Percentiles rank a stretch among this genome's conserved stretches.
Conservation (phyloP, 73 alveolate genomes). For the Symbiodinium natans region DNA sequence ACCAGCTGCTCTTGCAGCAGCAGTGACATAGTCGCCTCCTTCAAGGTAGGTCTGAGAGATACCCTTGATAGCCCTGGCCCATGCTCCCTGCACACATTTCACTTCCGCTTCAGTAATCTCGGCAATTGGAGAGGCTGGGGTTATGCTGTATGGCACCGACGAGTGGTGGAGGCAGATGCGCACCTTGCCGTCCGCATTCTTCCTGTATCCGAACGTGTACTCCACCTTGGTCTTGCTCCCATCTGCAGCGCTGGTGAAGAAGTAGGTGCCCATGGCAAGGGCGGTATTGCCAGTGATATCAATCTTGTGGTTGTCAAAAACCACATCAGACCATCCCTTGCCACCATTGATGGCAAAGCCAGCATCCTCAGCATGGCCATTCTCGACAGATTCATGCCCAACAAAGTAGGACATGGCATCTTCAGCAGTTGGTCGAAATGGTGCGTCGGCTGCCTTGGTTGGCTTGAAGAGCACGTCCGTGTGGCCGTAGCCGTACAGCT, state of each 20-base stretch:
- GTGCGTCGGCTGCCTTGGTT: not conserved
- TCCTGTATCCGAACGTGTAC: conserved; percentile 9
- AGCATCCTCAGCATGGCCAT: not conserved
- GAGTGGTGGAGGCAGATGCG: conserved; percentile 23
- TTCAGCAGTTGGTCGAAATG: not conserved
- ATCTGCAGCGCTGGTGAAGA: not conserved
- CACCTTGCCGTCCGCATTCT: not conserved
- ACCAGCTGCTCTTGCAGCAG: not conserved
- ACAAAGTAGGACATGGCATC: conserved; percentile 47
- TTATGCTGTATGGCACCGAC: not conserved
- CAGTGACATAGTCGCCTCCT: not conserved
- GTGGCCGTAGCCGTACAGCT: conserved; percentile 21
- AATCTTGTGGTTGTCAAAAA: conserved; percentile 15
- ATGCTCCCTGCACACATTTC: not conserved
- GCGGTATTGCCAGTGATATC: not conserved
- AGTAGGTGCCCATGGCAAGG: conserved; percentile 15
- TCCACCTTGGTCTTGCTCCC: conserved; percentile 24
- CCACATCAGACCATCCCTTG: conserved; percentile 22
- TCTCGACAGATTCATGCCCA: not conserved
- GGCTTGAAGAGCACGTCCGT: conserved; percentile 14
- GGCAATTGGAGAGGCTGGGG: not conserved
- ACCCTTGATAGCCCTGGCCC: not conserved
- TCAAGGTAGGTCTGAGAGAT: conserved; percentile 19
- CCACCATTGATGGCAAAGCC: conserved; percentile 55
- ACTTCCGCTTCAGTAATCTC: not conserved